Evolutionary conservation across 2,329 filamentous ascomycete genomes (phyloP).

Genomic region (Tolypocladium tropicale): DNA sequence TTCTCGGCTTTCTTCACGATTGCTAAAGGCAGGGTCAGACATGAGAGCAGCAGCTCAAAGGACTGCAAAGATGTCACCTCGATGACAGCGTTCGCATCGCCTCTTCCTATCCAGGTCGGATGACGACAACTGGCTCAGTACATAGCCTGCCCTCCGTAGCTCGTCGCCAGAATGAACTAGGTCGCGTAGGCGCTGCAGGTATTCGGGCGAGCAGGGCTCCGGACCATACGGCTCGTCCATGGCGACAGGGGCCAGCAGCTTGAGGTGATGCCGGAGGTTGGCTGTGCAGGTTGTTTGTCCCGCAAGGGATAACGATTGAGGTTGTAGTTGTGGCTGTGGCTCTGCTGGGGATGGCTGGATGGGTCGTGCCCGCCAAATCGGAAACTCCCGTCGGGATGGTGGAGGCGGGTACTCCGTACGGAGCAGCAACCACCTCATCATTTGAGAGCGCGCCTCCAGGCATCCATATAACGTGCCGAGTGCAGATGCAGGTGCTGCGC

Average conservation of each 20-base stretch:
- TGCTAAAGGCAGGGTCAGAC: not conserved
- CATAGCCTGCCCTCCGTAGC: constrained; percentile 15
- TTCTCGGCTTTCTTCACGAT: not conserved
- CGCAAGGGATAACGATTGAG: not conserved
- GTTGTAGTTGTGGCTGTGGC: not conserved
- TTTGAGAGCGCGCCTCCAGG: no score
- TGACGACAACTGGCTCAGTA: constrained; percentile 13
- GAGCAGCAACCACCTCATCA: no score
- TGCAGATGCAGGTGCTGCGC: not conserved
- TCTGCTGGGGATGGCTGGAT: no score
- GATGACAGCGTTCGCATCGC: constrained; percentile 16
- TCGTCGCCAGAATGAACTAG: constrained; percentile 9
- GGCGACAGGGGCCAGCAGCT: not conserved
- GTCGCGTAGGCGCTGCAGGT: constrained; percentile 9
- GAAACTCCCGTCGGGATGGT: no score
- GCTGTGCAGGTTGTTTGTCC: not conserved
- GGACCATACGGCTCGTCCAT: constrained; percentile 7
- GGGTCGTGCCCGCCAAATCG: no score
- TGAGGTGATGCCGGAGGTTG: not conserved
- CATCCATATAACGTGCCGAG: no score
- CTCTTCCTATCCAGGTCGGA: constrained; percentile 19
- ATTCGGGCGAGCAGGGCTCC: constrained; percentile 9
- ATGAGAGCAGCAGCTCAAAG: not conserved
- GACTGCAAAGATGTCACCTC: constrained; percentile 7
- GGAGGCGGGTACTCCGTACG: no score